phyloP scores from a whole-genome alignment of 1,284 basidiomycete species.

The Ceratobasidium sp. region DNA sequence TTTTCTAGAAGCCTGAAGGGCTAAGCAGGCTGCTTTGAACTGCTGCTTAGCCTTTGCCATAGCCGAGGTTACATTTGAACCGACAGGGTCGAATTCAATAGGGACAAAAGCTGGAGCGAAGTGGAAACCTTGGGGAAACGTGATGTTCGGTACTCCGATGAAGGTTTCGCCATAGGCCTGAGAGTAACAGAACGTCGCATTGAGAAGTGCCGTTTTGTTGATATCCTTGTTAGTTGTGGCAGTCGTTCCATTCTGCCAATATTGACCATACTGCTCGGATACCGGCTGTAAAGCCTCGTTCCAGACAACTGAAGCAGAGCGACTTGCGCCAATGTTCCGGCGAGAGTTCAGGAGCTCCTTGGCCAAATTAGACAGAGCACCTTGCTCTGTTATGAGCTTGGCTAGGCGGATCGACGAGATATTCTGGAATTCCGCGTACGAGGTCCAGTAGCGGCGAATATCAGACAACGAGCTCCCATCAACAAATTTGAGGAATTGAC shows the following conservation, averaged over 20 bases:
- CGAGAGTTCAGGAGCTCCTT: background rate
- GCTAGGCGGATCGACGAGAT: conserved; percentile 46
- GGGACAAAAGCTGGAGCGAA: conserved; percentile 20
- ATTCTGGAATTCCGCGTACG: conserved; percentile 57
- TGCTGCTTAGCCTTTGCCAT: conserved; percentile 56
- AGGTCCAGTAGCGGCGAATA: conserved; percentile 63
- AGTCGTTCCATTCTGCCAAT: conserved; percentile 2
- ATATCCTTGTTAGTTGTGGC: conserved; percentile 17
- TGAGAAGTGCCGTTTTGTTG: background rate
- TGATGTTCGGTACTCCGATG: background rate
- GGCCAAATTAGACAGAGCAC: background rate
- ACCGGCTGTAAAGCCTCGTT: background rate
- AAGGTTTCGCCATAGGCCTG: conserved; percentile 5
- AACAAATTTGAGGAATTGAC: conserved; percentile 59
- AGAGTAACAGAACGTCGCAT: conserved; percentile 18
- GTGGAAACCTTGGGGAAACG: conserved; percentile 27
- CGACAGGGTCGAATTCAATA: background rate
- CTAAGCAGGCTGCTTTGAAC: conserved; percentile 60
- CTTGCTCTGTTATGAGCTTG: conserved; percentile 3
- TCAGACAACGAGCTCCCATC: conserved; percentile 62
- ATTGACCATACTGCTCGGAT: conserved; percentile 1
- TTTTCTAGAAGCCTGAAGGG: conserved; percentile 55
- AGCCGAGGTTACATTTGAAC: conserved; percentile 48
- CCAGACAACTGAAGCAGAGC: background rate
- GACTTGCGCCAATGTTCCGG: background rate